Conservation (phyloP, 345 rosid genomes). For the Pistacia integerrima region DNA sequence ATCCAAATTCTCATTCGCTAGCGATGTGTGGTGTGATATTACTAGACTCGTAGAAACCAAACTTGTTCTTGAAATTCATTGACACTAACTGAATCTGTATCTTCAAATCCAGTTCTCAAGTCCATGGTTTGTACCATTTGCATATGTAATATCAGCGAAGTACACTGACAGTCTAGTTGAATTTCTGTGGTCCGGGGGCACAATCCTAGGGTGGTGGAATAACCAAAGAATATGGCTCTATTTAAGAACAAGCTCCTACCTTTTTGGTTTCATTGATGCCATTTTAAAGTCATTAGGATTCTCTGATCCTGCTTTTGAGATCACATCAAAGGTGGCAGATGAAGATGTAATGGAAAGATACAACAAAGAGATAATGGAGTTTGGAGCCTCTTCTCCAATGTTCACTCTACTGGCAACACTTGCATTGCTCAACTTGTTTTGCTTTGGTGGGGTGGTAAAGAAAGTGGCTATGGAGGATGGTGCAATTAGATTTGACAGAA, state of each 20-base stretch:
- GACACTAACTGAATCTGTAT: background rate
- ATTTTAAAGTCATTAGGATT: conserved; percentile 45
- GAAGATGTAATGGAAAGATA: conserved; percentile 53
- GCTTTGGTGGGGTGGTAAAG: conserved; percentile 35
- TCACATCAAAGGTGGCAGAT: conserved; percentile 69
- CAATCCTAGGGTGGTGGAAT: conserved; percentile 74
- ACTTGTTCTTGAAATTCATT: background rate
- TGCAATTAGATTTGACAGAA: conserved; percentile 17
- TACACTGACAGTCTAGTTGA: conserved; percentile 49
- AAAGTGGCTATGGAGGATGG: background rate
- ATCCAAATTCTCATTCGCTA: too few species aligned
- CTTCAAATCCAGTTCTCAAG: conserved; percentile 48
- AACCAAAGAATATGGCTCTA: conserved; percentile 76
- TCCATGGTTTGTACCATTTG: conserved; percentile 62
- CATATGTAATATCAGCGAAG: conserved; percentile 38
- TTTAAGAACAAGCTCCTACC: conserved; percentile 67
- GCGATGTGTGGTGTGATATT: background rate
- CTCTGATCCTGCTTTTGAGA: conserved; percentile 49
- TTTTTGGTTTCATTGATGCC: conserved; percentile 58
- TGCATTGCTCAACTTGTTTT: conserved; percentile 57
- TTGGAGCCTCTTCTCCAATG: conserved; percentile 71
- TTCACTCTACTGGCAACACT: conserved; percentile 56
- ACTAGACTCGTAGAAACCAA: background rate
- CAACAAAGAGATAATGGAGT: conserved; percentile 64
- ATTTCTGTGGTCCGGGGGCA: conserved; percentile 57